These are phyloP conservation scores for Beta lomatogona DNA, from an alignment of 179 eudicot genomes.

Conservation along the genomic window DNA sequence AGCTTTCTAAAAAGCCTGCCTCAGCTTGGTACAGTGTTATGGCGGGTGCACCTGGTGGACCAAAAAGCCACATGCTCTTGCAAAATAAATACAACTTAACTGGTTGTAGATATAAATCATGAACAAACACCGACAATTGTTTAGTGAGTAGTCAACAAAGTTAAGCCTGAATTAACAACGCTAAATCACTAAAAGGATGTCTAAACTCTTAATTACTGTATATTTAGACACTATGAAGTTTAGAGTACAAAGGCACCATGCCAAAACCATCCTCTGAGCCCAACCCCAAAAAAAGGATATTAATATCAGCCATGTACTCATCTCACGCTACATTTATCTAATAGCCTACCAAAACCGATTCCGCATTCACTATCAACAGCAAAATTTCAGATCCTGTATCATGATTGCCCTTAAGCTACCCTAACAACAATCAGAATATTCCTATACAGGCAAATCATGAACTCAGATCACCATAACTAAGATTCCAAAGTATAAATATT, in stretches of 20 bases:
- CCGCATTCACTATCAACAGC: not conserved
- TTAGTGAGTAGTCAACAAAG: not conserved
- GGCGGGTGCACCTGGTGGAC: no score
- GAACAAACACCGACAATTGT: not conserved
- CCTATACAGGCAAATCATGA: not conserved
- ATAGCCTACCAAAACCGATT: not conserved
- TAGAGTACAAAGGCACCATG: not conserved
- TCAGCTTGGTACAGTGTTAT: not conserved
- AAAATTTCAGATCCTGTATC: not conserved
- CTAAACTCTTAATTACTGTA: no score
- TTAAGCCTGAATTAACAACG: not conserved
- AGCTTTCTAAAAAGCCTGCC: not conserved
- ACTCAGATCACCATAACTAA: not conserved
- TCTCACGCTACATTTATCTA: not conserved
- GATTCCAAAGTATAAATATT: not conserved
- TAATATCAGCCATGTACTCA: not conserved
- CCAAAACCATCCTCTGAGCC: not conserved
- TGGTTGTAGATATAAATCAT: not conserved
- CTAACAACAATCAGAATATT: not conserved
- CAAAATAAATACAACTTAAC: not conserved
- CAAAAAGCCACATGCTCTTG: not conserved
- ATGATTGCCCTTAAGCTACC: not conserved
- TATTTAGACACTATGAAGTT: not conserved
- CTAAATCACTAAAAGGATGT: not conserved
- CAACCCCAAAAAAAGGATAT: not conserved